Evolutionary conservation across 352 stramenopile species (phyloP), one percentile per base, ranked within the genome.

Genomic region (Phytophthora melonis): DNA sequence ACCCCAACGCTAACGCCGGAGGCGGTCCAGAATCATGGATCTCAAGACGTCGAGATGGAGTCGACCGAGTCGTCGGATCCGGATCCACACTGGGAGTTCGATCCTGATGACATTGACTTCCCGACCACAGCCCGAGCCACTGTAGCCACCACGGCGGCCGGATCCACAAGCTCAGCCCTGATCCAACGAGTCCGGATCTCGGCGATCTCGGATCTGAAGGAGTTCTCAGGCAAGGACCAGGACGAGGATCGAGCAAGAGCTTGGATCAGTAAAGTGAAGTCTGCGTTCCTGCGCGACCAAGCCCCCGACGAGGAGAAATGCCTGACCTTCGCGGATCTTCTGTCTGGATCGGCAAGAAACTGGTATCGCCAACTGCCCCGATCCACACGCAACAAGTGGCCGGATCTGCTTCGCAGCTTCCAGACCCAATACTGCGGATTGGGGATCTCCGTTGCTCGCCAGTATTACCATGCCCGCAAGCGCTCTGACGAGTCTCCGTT

Each of bases 131-230:
- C 7, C 1, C 39, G 41, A 0, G 36, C 58, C 14, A 41, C 41
- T 18, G 41, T 55, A 5, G 39, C 39, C 11, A 18, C 39, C 39
- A 32, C 58, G 0, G 41, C 58, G 3, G 23, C 34, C 13, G n/a
- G 21, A 19, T 11, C 52, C 10, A 19, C 36, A 30, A 14, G 36
- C 2, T 11, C 21, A 8, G 21, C 11, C 3, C 0, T 41, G 14
- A 19, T 41, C 3, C 18, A 25, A 41, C 58, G 41, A 6, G 43
- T 64, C 5, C 9, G 58, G 18, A 56, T 64, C 21, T 56, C 58
- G 3, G 58, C 58, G 58, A 32, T 64, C 23, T 64, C 41, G 10
- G 58, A 64, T 43, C 41, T 64, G 9, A 64, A 55, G 16, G 58
- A 64, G 58, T 64, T 64, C 25, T 45, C 54, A 4, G 54, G 54